Evolutionary conservation across 1,139 yeast genomes (phyloP).

Genomic region (Yamadazyma dushanensis): DNA sequence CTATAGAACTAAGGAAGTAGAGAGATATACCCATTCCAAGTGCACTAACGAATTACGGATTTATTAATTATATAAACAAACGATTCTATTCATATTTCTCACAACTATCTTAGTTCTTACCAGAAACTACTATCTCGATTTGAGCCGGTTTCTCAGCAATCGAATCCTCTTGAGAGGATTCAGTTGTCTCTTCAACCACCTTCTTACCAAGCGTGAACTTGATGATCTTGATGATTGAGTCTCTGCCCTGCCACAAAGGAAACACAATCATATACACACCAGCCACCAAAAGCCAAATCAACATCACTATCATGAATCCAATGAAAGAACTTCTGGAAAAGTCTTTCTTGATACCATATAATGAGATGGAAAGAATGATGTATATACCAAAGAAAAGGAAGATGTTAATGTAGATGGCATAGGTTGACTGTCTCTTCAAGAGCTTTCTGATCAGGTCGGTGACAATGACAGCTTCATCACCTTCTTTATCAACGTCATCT

Average conservation of each 20-base stretch:
- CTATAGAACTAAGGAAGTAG: too few species aligned
- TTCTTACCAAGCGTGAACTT: not conserved
- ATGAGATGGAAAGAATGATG: slow-evolving; percentile 22
- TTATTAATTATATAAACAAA: too few species aligned
- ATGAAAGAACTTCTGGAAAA: slow-evolving; percentile 30
- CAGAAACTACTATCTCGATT: too few species aligned
- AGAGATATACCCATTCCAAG: too few species aligned
- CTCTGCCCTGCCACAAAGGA: slow-evolving; percentile 37
- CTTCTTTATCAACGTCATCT: slow-evolving; percentile 35
- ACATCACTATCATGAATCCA: slow-evolving; percentile 30
- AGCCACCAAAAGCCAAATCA: slow-evolving; percentile 31
- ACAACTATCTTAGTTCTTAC: too few species aligned
- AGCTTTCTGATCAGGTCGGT: slow-evolving; percentile 19
- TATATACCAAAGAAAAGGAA: slow-evolving; percentile 28
- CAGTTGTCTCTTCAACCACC: not conserved
- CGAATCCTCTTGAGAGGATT: slow-evolving; percentile 1
- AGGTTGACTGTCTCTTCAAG: slow-evolving; percentile 23
- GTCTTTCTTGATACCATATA: slow-evolving; percentile 29
- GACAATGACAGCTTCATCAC: slow-evolving; percentile 22
- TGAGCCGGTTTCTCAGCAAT: too few species aligned
- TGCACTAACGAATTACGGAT: too few species aligned
- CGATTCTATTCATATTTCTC: too few species aligned
- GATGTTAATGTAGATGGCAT: slow-evolving; percentile 21
- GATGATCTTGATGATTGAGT: slow-evolving; percentile 14
- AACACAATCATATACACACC: slow-evolving; percentile 31